phyloP scores from a whole-genome alignment of 108 stramenopile genomes.

The Pseudonitzschia multistriata region DNA sequence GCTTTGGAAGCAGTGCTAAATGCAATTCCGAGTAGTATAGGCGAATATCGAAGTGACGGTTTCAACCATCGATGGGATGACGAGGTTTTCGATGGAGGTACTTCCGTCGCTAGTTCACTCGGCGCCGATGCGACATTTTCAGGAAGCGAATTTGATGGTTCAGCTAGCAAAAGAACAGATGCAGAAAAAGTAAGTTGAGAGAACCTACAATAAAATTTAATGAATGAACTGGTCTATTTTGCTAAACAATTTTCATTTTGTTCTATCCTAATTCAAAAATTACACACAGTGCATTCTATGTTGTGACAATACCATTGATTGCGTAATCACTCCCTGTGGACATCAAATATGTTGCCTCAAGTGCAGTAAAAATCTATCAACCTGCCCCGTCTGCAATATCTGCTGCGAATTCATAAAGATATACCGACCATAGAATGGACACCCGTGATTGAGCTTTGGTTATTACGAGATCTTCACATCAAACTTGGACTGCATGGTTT shows the following conservation, averaged over 20 bases:
- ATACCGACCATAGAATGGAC: conserved; percentile 47
- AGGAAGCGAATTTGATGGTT: conserved; percentile 26
- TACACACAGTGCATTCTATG: conserved; percentile 62
- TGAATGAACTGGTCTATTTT: not conserved
- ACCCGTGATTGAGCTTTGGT: not conserved
- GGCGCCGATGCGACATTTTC: conserved; percentile 32
- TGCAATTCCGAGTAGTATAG: conserved; percentile 27
- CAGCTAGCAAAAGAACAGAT: conserved; percentile 5
- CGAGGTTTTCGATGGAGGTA: conserved; percentile 26
- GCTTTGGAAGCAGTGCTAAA: conserved; percentile 58
- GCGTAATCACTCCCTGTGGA: conserved; percentile 79
- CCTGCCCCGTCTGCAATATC: conserved; percentile 67
- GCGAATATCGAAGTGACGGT: conserved; percentile 9
- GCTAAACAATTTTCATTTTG: not conserved
- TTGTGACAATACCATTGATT: conserved; percentile 56
- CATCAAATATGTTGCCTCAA: conserved; percentile 74
- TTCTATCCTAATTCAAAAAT: not conserved
- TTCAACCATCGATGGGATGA: conserved; percentile 40
- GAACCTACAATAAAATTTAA: not conserved
- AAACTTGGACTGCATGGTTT: not conserved
- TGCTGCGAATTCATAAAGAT: conserved; percentile 65
- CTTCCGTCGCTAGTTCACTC: conserved; percentile 35
- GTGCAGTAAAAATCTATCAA: conserved; percentile 45
- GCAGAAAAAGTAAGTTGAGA: conserved; percentile 18
- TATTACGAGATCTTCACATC: not conserved